Evolutionary conservation across 768 basidiomycete genomes (phyloP).

Genomic region (Suillus subaureus): DNA sequence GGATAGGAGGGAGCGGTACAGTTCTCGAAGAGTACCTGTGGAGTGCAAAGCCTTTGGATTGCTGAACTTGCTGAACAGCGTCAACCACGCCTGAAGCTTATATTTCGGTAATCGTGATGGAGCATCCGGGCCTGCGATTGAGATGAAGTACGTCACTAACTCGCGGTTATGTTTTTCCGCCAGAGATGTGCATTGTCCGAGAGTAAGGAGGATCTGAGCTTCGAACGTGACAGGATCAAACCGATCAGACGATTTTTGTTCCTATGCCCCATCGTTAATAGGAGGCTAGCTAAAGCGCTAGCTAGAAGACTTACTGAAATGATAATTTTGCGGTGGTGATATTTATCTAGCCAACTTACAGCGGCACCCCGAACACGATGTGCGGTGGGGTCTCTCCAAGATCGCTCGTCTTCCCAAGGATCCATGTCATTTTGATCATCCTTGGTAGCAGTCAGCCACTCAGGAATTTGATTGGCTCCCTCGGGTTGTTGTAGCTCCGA

Average conservation of each 20-base stretch:
- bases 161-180: constrained; percentile 88
- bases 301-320: constrained; percentile 32
- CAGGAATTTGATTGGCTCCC: constrained; percentile 14
- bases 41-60: constrained; percentile 90
- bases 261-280: constrained; percentile 27
- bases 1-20: constrained; percentile 79
- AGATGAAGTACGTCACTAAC: constrained; percentile 84
- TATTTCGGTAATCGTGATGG: constrained; percentile 51
- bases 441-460: constrained; percentile 29
- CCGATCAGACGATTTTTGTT: constrained; percentile 48
- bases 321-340: constrained; percentile 34
- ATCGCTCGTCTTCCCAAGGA: constrained; percentile 66
- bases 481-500: constrained; percentile 48
- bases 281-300: background rate
- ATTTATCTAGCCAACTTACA: constrained; percentile 45
- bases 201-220: constrained; percentile 69
- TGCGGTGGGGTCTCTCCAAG: constrained; percentile 77
- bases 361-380: constrained; percentile 58
- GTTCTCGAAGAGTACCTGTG: constrained; percentile 59
- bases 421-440: constrained; percentile 26
- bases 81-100: constrained; percentile 76
- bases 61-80: constrained; percentile 83
- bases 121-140: constrained; percentile 42
- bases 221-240: constrained; percentile 82
- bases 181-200: constrained; percentile 69